A percentile compares a stretch with the other conserved stretches of the same genome.
phyloP scores from a whole-genome alignment of 208 protist genomes.

The Leishmania braziliensis region DNA sequence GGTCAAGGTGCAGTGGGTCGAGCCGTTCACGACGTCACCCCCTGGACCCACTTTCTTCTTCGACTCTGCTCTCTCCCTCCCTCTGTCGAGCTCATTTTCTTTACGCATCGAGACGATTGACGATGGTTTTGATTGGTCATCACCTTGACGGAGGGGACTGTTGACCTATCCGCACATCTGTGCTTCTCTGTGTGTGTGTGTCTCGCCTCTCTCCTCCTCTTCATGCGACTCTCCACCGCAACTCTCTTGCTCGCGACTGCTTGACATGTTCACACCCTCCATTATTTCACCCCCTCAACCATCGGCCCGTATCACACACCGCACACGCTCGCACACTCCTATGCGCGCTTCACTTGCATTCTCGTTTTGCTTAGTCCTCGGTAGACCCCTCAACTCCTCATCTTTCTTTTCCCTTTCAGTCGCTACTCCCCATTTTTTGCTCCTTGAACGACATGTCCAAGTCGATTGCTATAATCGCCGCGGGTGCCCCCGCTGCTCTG shows the following conservation, averaged over 20 bases:
- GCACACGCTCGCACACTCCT: not conserved
- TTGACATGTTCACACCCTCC: not conserved
- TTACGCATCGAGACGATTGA: not conserved
- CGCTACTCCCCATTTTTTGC: not conserved
- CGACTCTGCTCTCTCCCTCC: not conserved
- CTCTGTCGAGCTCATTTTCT: not conserved
- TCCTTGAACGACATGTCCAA: conserved; percentile 60
- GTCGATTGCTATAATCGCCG: conserved; percentile 59
- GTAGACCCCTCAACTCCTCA: not conserved
- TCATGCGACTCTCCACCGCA: not conserved
- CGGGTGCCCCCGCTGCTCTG: conserved; percentile 62
- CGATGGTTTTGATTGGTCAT: not conserved
- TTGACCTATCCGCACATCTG: too few species aligned
- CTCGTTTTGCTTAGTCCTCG: not conserved
- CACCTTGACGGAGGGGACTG: not conserved
- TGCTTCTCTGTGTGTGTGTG: not conserved
- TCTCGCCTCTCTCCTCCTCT: not conserved
- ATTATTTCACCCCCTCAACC: not conserved
- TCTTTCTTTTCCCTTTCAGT: not conserved
- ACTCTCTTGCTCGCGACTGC: not conserved
- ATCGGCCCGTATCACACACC: not conserved
- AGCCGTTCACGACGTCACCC: not conserved
- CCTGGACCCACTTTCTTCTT: not conserved
- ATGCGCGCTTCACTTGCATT: not conserved
- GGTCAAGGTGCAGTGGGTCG: not conserved